Evolutionary conservation across 225 moss, liverwort and hornwort species (phyloP), one percentile per base, ranked within the genome.

Genomic region (Bryoerythrophyllum caledonicum): DNA sequence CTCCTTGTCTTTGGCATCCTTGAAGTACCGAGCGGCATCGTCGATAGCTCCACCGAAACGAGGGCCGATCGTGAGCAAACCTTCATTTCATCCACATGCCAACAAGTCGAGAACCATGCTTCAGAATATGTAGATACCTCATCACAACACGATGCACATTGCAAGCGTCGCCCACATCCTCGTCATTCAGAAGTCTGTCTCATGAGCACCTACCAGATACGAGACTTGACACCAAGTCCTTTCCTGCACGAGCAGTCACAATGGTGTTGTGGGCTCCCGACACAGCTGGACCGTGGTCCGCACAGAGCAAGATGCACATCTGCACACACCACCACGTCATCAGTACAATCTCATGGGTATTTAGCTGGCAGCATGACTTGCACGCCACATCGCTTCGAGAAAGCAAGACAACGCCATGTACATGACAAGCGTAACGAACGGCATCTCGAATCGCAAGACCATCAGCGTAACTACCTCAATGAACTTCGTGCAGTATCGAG

Each of bases 31-130:
- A 41, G 91, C 91, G 63, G 91, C 91, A 77, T 91, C 91, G 51
- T 91, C 91, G 13, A 91, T 86, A 35, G 91, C 89, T 65, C 91
- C 91, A 81, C 91, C 91, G 63, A 91, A 91, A 80, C 91, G 81
- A 37, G 91, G 91, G 57, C 91, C 91, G 34, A 91, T 91, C 52
- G 91, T 91, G 35, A 91, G 89, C 63, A 91, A 78, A 68, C 91
- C 91, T 80, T 68, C 8, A 71, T 34, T 71, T 43, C 70, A 70
- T 53, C 15, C 16, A 4, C 27, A 23, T 2, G 1, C 9, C 9
- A 28, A 71, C 7, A 2, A 55, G 38, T 74, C 68, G 49, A 43
- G 12, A 43, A 44, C 27, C 48, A 40, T 14, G 46, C 10, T 54
- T 77, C 14, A 63, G 7, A 55, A 27, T 4, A 43, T 54, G 21